phyloP scores from a whole-genome alignment of 202 grass and related monocot species.

The Bolboschoenoplectus hybrid region DNA sequence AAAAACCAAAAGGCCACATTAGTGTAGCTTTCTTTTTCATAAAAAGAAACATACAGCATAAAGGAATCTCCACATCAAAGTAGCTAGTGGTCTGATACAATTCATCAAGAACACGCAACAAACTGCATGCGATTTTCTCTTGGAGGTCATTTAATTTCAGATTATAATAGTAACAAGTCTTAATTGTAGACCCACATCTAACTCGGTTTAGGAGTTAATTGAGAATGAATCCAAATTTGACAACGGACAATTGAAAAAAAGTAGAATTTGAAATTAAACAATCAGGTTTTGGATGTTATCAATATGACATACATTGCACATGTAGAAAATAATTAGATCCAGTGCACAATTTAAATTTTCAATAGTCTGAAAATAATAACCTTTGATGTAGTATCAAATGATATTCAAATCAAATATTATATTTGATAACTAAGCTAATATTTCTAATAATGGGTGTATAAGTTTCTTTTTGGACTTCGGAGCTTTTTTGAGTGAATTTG shows the following conservation, averaged over 20 bases:
- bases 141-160: not conserved
- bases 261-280: not conserved
- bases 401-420: constrained; percentile 10
- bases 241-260: not conserved
- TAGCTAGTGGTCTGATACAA: not conserved
- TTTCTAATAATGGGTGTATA: not conserved
- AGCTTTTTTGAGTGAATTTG: not conserved
- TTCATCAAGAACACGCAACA: not conserved
- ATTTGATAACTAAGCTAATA: not conserved
- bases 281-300: not conserved
- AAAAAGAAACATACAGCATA: not conserved
- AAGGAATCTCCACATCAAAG: not conserved
- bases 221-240: not conserved
- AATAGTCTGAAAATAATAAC: not conserved
- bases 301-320: not conserved
- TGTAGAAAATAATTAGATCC: not conserved
- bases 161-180: not conserved
- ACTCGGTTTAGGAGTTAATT: not conserved
- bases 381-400: not conserved
- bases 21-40: not conserved
- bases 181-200: not conserved
- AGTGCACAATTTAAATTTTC: not conserved
- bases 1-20: not conserved
- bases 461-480: not conserved
- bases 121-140: not conserved